A percentile compares a stretch with the other conserved stretches of the same genome.
Evolutionary conservation across 306 rosid species (phyloP).

Genomic region (Medicago truncatula): MtrunA17r5.0-ANR NC_053045.1:33384001-33384500

Average conservation of each 20-base stretch:
- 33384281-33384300: too few relatives aligned
- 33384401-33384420: too few relatives aligned
- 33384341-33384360: too few relatives aligned
- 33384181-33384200: slow-evolving; percentile 73
- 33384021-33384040: slow-evolving; percentile 67
- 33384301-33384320: too few relatives aligned
- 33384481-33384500: not conserved
- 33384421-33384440: too few relatives aligned
- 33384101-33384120: slow-evolving; percentile 59
- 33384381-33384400: too few relatives aligned
- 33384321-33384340: too few relatives aligned
- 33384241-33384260: too few relatives aligned
- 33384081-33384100: slow-evolving; percentile 57
- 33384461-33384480: not conserved
- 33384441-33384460: not conserved
- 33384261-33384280: too few relatives aligned
- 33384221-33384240: too few relatives aligned
- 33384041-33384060: slow-evolving; percentile 63
- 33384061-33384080: slow-evolving; percentile 60
- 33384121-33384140: slow-evolving; percentile 46
- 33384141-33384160: slow-evolving; percentile 49
- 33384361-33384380: too few relatives aligned
- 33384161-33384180: slow-evolving; percentile 47
- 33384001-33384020: slow-evolving; percentile 3
- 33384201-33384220: not conserved